These are phyloP conservation scores for Taphrina populina DNA, from an alignment of 1,139 yeast genomes.

Conservation along the genomic window DNA sequence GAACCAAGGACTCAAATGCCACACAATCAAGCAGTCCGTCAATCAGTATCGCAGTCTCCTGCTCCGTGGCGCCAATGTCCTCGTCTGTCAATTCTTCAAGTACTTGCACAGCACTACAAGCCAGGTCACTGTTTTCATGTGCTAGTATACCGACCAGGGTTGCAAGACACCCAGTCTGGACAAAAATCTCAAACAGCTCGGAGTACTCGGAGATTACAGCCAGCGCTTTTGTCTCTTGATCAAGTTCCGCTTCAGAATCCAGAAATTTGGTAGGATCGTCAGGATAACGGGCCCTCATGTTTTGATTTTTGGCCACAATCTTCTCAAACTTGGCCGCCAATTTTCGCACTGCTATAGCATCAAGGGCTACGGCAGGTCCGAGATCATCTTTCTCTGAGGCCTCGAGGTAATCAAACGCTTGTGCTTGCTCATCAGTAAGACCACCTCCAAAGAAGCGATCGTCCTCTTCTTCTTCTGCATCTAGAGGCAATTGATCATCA, in stretches of 20 bases:
- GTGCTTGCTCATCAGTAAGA: slow-evolving; percentile 40
- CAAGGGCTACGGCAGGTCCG: slow-evolving; percentile 4
- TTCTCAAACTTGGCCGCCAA: slow-evolving; percentile 41
- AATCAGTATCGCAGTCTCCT: slow-evolving; percentile 33
- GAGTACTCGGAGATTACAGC: slow-evolving; percentile 43
- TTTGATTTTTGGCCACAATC: slow-evolving; percentile 43
- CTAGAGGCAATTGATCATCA: background rate
- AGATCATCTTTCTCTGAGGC: slow-evolving; percentile 36
- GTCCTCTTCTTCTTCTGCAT: slow-evolving; percentile 41
- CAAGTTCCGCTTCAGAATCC: slow-evolving; percentile 41
- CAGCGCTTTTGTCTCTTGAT: slow-evolving; percentile 43
- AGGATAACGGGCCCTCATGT: slow-evolving; percentile 42
- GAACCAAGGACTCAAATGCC: slow-evolving; percentile 36
- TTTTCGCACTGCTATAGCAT: slow-evolving; percentile 38
- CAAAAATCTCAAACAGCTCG: slow-evolving; percentile 41
- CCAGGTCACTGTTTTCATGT: slow-evolving; percentile 47
- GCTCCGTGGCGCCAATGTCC: slow-evolving; percentile 38
- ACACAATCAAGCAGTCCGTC: slow-evolving; percentile 31
- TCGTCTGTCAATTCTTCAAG: slow-evolving; percentile 41
- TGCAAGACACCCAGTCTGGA: slow-evolving; percentile 40
- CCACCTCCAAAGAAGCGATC: slow-evolving; percentile 43
- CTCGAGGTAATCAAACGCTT: slow-evolving; percentile 42
- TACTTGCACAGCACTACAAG: slow-evolving; percentile 41
- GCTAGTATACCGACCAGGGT: slow-evolving; percentile 41
- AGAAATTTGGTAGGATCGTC: slow-evolving; percentile 45